phyloP scores from a whole-genome alignment of 2,329 filamentous ascomycete species.

The Talaromyces sp. region DNA sequence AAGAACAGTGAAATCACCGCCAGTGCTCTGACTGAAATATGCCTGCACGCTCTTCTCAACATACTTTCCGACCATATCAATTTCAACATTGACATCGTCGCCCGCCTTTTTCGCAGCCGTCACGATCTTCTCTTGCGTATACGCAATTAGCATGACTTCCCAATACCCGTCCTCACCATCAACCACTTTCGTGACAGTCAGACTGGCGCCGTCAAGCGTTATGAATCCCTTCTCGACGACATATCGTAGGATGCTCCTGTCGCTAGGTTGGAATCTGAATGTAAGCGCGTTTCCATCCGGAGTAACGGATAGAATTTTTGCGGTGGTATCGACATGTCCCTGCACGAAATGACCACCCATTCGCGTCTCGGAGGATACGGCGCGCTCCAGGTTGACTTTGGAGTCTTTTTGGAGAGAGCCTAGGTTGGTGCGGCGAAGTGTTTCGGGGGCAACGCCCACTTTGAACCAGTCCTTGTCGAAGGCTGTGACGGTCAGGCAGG shows the following conservation, averaged over 20 bases:
- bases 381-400: conserved; percentile 87
- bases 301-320: conserved; percentile 66
- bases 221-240: conserved; percentile 96
- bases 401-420: conserved; percentile 64
- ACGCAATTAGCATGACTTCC: conserved; percentile 96
- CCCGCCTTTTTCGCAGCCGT: conserved; percentile 73
- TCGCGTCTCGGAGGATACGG: conserved; percentile 82
- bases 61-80: conserved; percentile 72
- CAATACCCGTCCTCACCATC: conserved; percentile 76
- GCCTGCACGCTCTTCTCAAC: conserved; percentile 76
- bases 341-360: conserved; percentile 99
- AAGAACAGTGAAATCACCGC: conserved; percentile 51
- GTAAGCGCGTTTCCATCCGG: conserved; percentile 88
- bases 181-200: conserved; percentile 84
- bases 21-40: conserved; percentile 57
- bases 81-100: conserved; percentile 85
- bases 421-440: conserved; percentile 92
- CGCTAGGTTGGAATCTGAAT: conserved; percentile 72
- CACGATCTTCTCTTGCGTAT: conserved; percentile 90
- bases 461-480: conserved; percentile 68
- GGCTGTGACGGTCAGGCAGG: conserved; percentile 86
- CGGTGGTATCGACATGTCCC: conserved; percentile 90
- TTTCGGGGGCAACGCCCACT: conserved; percentile 92
- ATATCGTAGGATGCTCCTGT: conserved; percentile 70
- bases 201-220: conserved; percentile 86